Evolutionary conservation across 176 grass and related monocot genomes (phyloP), one percentile per base, ranked within the genome.

Genomic region (Cenchrus americanus): DNA sequence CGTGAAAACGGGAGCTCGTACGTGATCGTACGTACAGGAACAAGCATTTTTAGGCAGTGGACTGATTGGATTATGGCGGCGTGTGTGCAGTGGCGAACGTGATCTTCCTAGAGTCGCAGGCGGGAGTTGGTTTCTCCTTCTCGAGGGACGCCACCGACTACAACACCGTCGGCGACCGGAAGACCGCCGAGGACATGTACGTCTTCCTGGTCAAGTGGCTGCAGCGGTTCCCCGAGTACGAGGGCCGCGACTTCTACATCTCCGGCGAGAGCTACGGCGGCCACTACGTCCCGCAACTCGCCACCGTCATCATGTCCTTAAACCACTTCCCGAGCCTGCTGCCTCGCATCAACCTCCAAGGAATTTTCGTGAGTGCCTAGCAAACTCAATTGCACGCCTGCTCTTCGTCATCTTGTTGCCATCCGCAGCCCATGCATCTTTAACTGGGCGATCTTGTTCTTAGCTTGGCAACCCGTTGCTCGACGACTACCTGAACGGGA

Each of bases 241-340:
- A 88, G 77, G 77, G 46, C 23, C 78, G 85, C 2, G 88, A 80
- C 14, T 91, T 93, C 49, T 94, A 91, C 78, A 62, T 94, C 17
- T 11, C 71, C 21, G 91, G 91, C 0, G 88, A 94, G 77, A 94
- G 91, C 73, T 94, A 88, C 46, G 85, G 65, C 17, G 91, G 88
- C 13, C 88, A 90, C 66, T 94, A 88, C 34, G 50, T 94, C 3
- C 88, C 91, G 14, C 42, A 88, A 24, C 86, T 91, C 10, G 85
- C 91, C 41, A n/a, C 82, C 6, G 44, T 71, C 14, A 83, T 94
- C 40, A 10, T n/a, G 6, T 23, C 22, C 24, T 34, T 75, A 60
- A 86, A 86, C 77, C n/a, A 15, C 43, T 27, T 48, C 49, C 26
- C 72, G 4, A 18, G 19, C 12, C 8, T 44, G 49, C 14, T 32